These are phyloP conservation scores for Cytauxzoon felis DNA, from an alignment of 169 alveolate genomes.

Conservation along the genomic window DNA sequence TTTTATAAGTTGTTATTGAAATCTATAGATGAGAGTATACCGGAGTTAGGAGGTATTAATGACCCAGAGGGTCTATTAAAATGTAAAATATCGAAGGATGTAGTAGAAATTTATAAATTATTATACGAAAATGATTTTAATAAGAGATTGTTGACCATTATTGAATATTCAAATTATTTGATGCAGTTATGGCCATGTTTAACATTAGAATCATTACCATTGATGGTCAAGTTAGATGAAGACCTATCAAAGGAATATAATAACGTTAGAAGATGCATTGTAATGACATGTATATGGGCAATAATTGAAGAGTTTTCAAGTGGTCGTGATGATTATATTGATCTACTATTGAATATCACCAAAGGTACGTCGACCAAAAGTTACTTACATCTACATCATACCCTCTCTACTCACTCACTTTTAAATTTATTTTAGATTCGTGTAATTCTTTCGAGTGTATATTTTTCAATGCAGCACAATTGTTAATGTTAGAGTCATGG, in stretches of 20 bases:
- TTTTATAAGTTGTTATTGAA: slow-evolving; percentile 40
- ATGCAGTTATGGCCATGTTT: slow-evolving; percentile 39
- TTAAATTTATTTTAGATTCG: background rate
- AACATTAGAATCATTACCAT: slow-evolving; percentile 45
- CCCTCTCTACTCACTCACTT: background rate
- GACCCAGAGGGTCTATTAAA: slow-evolving; percentile 13
- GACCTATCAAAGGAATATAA: background rate
- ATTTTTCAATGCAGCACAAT: slow-evolving; percentile 58
- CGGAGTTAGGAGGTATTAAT: slow-evolving; percentile 6
- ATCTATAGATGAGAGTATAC: background rate
- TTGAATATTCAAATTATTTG: slow-evolving; percentile 55
- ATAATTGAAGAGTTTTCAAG: slow-evolving; percentile 49
- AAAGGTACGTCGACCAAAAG: slow-evolving; percentile 24
- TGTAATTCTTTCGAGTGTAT: slow-evolving; percentile 40
- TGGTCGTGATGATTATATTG: slow-evolving; percentile 58
- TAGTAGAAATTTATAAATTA: slow-evolving; percentile 15
- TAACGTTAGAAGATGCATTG: slow-evolving; percentile 28
- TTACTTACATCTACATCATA: background rate
- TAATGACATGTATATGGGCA: slow-evolving; percentile 65
- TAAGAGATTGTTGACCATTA: slow-evolving; percentile 32
- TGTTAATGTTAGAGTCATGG: slow-evolving; percentile 60
- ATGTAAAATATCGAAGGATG: slow-evolving; percentile 10
- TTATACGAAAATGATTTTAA: slow-evolving; percentile 26
- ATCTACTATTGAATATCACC: slow-evolving; percentile 33
- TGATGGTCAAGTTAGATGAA: slow-evolving; percentile 15